Evolutionary conservation across 202 grass and related monocot genomes (phyloP), one percentile per base, ranked within the genome.

Genomic region (Zoysia matrella): DNA sequence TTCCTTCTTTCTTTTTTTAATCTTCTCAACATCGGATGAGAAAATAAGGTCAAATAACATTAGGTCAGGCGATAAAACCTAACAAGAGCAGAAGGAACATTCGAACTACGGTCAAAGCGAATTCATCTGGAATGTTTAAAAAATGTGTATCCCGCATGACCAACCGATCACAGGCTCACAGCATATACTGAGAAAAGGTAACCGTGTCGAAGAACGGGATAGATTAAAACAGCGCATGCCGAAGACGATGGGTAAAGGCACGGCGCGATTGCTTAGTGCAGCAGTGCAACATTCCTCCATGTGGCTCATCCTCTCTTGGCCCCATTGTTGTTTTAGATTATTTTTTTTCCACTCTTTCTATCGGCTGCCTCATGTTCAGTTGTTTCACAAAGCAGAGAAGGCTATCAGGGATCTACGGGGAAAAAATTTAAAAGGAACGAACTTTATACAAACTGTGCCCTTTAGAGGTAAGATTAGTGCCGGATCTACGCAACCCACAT

Each of bases 401-500:
- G 60, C 47, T 66, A 82, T 85, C 65, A 89, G 60, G 72, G 54
- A 53, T 73, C 52, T 18, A 48, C 66, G 57, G 73, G 11, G 8
- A 52, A 65, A 13, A 66, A 77, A 81, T 58, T 72, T 67, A 6
- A 8, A 74, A 86, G 69, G 70, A 70, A 36, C 63, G 83, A 80
- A 69, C 87, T 91, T 88, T 83, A 86, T 83, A 79, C 67, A 77
- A 80, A 79, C 85, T 8, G 47, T 63, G 65, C 15, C 14, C 1
- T 91, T 94, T 91, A 87, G 79, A 91, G 79, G 84, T 89, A 89
- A 94, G 83, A 89, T 86, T 91, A 89, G 87, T 94, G 92, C 65
- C 86, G 76, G 71, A 91, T 94, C 92, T 94, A 94, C 89, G 75
- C 92, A 87, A 87, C 83, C 86, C 92, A 94, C 92, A 87, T 85